phyloP scores from a whole-genome alignment of 1,139 yeast genomes.

The Blastobotrys persicus region DNA sequence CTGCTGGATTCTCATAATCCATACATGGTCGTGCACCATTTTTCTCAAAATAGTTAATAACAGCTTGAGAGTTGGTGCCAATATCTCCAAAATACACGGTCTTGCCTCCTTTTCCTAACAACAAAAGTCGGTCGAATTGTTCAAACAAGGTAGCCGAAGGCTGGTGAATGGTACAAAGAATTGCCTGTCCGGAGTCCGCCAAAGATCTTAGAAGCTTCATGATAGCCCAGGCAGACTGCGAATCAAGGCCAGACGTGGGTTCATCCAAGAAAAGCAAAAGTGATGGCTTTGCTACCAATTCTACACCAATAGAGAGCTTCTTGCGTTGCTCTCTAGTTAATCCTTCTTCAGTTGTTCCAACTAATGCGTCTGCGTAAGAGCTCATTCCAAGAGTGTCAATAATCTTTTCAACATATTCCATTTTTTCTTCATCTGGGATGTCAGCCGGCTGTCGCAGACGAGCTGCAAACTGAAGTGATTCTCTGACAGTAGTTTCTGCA shows the following conservation, averaged over 20 bases:
- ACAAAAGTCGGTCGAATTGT: slow-evolving; percentile 68
- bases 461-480: slow-evolving; percentile 58
- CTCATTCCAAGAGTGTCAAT: slow-evolving; percentile 54
- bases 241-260: slow-evolving; percentile 87
- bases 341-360: slow-evolving; percentile 59
- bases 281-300: slow-evolving; percentile 80
- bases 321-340: slow-evolving; percentile 80
- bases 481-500: slow-evolving; percentile 55
- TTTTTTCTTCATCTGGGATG: slow-evolving; percentile 47
- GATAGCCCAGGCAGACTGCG: slow-evolving; percentile 85
- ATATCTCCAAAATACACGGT: slow-evolving; percentile 78
- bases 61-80: slow-evolving; percentile 56
- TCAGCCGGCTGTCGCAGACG: slow-evolving; percentile 52
- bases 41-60: slow-evolving; percentile 64
- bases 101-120: slow-evolving; percentile 67
- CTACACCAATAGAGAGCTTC: slow-evolving; percentile 82
- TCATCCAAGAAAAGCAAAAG: slow-evolving; percentile 77
- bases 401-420: slow-evolving; percentile 55
- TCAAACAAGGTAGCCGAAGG: slow-evolving; percentile 72
- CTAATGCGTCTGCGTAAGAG: slow-evolving; percentile 62
- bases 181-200: slow-evolving; percentile 75
- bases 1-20: slow-evolving; percentile 67
- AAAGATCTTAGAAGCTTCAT: slow-evolving; percentile 67
- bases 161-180: slow-evolving; percentile 75
- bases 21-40: slow-evolving; percentile 65